These are phyloP conservation scores for Eragrostis tef DNA, from an alignment of 202 grass and related monocot genomes.

Conservation along the genomic window DNA sequence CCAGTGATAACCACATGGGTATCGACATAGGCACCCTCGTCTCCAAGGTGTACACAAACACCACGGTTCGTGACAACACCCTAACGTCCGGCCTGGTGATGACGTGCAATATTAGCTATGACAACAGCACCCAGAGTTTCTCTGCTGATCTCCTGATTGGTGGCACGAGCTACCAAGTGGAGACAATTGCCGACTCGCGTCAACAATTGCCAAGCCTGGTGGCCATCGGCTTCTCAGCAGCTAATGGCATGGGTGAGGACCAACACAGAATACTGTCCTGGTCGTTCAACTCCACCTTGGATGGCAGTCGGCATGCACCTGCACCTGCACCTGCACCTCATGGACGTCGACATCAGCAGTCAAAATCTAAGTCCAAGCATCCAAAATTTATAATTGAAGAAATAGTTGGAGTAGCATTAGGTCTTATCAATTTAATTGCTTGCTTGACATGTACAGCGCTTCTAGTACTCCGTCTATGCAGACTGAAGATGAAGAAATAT, in stretches of 20 bases:
- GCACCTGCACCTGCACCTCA: neutral
- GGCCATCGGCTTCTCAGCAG: conserved; percentile 43
- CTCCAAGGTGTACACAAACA: neutral
- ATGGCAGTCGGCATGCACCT: neutral
- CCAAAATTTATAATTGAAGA: neutral
- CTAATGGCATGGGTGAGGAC: neutral
- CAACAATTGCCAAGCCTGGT: neutral
- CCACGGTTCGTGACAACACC: neutral
- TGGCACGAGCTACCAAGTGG: neutral
- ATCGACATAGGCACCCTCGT: conserved; percentile 53
- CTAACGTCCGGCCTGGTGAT: conserved; percentile 20
- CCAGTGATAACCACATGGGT: conserved; percentile 45
- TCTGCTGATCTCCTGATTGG: conserved; percentile 17
- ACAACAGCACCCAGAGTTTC: neutral
- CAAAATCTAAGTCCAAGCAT: neutral
- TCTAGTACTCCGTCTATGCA: no score
- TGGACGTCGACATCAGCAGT: neutral
- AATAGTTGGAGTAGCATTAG: neutral
- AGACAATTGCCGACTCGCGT: neutral
- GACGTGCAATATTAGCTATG: conserved; percentile 41
- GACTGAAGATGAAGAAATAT: no score
- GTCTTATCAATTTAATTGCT: no score
- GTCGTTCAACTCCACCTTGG: conserved; percentile 45
- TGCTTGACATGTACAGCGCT: no score
- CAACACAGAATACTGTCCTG: conserved; percentile 35